Evolutionary conservation across 1,284 basidiomycete species (phyloP).

Genomic region (Pseudozyma sp.): DNA sequence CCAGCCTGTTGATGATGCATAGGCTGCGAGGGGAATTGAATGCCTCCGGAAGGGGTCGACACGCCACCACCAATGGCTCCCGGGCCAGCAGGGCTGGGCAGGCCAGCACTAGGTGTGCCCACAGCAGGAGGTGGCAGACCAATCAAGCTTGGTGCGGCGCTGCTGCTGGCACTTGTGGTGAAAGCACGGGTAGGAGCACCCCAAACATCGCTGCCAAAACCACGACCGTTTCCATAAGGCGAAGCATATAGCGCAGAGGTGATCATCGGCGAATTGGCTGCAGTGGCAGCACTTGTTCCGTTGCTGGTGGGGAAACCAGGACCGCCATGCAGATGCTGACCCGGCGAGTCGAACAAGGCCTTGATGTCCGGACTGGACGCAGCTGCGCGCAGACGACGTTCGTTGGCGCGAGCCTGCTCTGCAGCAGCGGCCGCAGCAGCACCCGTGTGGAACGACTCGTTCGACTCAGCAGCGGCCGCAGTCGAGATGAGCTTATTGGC

Average conservation of each 20-base stretch:
- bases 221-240: conserved; percentile 55
- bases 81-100: conserved; percentile 30
- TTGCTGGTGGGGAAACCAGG: conserved; percentile 60
- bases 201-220: conserved; percentile 64
- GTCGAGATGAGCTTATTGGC: conserved; percentile 83
- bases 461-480: conserved; percentile 49
- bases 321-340: conserved; percentile 69
- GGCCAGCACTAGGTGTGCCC: conserved; percentile 20
- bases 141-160: conserved; percentile 38
- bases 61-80: conserved; percentile 24
- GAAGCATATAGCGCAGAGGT: conserved; percentile 63
- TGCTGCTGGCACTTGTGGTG: conserved; percentile 40
- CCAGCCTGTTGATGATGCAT: conserved; percentile 38
- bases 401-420: conserved; percentile 73
- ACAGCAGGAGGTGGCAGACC: conserved; percentile 37
- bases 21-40: conserved; percentile 54
- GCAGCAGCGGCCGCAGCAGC: conserved; percentile 38
- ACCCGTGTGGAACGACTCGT: conserved; percentile 58
- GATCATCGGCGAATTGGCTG: conserved; percentile 54
- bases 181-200: conserved; percentile 57
- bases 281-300: conserved; percentile 28
- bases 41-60: conserved; percentile 21
- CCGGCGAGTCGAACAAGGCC: conserved; percentile 79
- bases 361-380: conserved; percentile 94
- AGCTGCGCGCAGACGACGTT: conserved; percentile 82